These are phyloP conservation scores for Debaryomycetaceae sp. DNA, from an alignment of 1,139 yeast genomes.

Conservation along the genomic window DNA sequence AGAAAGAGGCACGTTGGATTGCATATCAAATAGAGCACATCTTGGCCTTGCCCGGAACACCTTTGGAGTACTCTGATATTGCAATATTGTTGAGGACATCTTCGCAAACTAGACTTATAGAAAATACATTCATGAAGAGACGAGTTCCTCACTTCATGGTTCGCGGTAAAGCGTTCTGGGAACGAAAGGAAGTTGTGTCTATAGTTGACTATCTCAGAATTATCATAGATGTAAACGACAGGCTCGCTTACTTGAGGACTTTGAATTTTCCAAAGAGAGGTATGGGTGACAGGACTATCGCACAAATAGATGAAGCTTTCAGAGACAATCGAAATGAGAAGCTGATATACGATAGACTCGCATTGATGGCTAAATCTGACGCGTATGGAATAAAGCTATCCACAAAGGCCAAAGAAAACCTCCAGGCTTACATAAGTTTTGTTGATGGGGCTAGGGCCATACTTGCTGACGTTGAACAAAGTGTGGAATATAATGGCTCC, in stretches of 20 bases:
- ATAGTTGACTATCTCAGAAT: slow-evolving; percentile 64
- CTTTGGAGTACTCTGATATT: slow-evolving; percentile 51
- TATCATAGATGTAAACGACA: slow-evolving; percentile 53
- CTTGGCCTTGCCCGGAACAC: slow-evolving; percentile 30
- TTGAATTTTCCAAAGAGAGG: slow-evolving; percentile 65
- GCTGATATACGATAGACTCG: slow-evolving; percentile 6
- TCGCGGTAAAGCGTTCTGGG: slow-evolving; percentile 80
- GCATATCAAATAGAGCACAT: slow-evolving; percentile 52
- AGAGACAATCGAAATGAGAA: not conserved
- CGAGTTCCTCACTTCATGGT: slow-evolving; percentile 64
- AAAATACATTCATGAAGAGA: slow-evolving; percentile 51
- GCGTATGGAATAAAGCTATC: slow-evolving; percentile 8
- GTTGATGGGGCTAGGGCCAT: slow-evolving; percentile 24
- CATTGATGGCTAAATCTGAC: slow-evolving; percentile 2
- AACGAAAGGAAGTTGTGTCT: slow-evolving; percentile 61
- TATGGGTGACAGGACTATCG: slow-evolving; percentile 59
- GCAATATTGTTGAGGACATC: slow-evolving; percentile 70
- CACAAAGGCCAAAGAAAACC: slow-evolving; percentile 9
- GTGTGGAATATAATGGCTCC: slow-evolving; percentile 1
- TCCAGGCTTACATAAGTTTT: slow-evolving; percentile 26
- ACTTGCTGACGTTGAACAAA: slow-evolving; percentile 5
- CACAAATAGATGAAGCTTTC: slow-evolving; percentile 4
- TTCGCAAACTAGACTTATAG: slow-evolving; percentile 55
- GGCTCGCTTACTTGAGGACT: slow-evolving; percentile 55
- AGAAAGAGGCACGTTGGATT: slow-evolving; percentile 57